Evolutionary conservation across 441 rosid genomes (phyloP), one percentile per base, ranked within the genome.

Genomic region (Capsella rubella): DNA sequence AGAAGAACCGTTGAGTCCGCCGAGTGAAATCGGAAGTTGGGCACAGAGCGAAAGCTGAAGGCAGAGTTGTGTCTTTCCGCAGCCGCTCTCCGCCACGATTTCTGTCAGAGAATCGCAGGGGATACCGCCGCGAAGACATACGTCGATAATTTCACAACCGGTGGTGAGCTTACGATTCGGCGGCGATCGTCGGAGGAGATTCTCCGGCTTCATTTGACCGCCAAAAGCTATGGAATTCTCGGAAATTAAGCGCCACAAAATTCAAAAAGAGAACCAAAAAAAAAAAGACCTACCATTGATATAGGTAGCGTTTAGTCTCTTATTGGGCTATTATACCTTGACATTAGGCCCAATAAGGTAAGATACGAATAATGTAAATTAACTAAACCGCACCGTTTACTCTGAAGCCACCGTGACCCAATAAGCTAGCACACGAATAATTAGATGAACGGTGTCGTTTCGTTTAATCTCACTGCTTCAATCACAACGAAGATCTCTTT

Each of bases 41-140:
- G 87, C 85, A 65, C 63, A 75, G 74, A 91, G 92, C 47, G 89
- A 82, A 53, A 91, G 91, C 69, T 91, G 97, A 55, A 91, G 96
- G 83, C 93, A 91, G 68, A 93, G 75, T 65, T 91, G 97, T 76
- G 97, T 94, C 84, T 94, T 93, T 12, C 97, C 98, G 57, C 88
- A 84, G 67, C 95, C 93, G 57, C 95, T 94, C 73, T 90, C 97
- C 37, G 95, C 93, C 2, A 85, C 89, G 51, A 91, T 80, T 79
- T 94, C 97, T 29, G 96, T 88, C 40, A 94, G 27, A 10, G 93
- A 87, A 56, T 83, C 66, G 82, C 93, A 94, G 10, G 96, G 89
- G 35, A 94, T 68, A 49, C 95, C 96, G 25, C 96, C 96, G 72
- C 61, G 77, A 25, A 93, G 85, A 78, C 84, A 84, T 53, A 57